Percentiles rank a stretch among this genome's conserved stretches.
These are phyloP conservation scores for Colletotrichum lini DNA, from an alignment of 2,329 filamentous ascomycete genomes.

Conservation along the genomic window DNA sequence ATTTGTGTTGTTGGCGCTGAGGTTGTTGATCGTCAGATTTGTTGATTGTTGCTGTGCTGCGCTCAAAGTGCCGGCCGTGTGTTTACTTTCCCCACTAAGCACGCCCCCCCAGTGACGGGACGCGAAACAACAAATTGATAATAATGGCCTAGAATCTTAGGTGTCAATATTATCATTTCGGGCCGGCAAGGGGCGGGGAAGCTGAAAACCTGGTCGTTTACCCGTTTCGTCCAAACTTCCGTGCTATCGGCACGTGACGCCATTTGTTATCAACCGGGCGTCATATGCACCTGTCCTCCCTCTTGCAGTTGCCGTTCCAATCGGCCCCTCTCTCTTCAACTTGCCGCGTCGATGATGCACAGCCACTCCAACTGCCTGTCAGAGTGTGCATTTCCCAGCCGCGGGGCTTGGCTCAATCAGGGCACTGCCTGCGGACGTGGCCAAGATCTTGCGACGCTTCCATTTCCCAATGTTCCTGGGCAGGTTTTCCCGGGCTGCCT, in stretches of 20 bases:
- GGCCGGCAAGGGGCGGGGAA: conserved; percentile 20
- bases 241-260: conserved; percentile 9
- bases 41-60: conserved; percentile 28
- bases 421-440: conserved; percentile 27
- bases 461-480: conserved; percentile 10
- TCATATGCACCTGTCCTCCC: conserved; percentile 29
- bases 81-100: conserved; percentile 42
- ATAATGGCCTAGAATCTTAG: conserved; percentile 28
- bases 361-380: conserved; percentile 23
- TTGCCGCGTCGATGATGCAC: conserved; percentile 23
- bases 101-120: conserved; percentile 34
- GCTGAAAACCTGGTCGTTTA: conserved; percentile 2
- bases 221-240: conserved; percentile 20
- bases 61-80: conserved; percentile 22
- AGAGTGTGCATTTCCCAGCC: conserved; percentile 13
- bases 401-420: conserved; percentile 31
- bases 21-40: conserved; percentile 39
- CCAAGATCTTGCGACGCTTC: conserved; percentile 39
- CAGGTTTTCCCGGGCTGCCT: conserved; percentile 42
- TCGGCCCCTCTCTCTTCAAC: conserved; percentile 31
- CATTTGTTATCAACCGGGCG: not conserved
- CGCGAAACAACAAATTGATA: conserved; percentile 38
- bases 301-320: conserved; percentile 41
- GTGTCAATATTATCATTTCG: conserved; percentile 3
- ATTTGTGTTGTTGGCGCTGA: conserved; percentile 46